Evolutionary conservation across 805 yeast species (phyloP), one percentile per base, ranked within the genome.

Genomic region (Ogataea salicorniae): DNA sequence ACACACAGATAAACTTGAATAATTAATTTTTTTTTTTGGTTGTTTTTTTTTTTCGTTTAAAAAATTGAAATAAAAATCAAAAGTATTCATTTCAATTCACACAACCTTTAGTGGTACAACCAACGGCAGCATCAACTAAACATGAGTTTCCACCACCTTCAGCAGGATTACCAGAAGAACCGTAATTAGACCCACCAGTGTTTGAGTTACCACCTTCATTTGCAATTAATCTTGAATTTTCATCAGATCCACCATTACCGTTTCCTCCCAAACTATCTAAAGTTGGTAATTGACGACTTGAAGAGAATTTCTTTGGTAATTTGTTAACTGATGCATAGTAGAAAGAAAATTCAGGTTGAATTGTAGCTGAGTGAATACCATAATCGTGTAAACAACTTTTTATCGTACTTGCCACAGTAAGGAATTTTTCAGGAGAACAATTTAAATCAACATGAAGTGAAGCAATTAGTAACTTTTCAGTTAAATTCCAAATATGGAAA

Each of bases 401-500:
- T 45, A 92, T 92, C 48, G 79, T 77, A 42, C 81, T 74, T 8
- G 95, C 95, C 43, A 87, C 76, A n/a, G 69, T 66, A 47, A 84
- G 67, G 63, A 89, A 94, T 23, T 78, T 73, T 47, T 76, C 79
- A n/a, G 89, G 85, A 11, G 77, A 71, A 14, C 77, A 68, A 45
- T 77, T 74, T 39, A 94, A 75, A 59, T 89, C 87, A 37, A 90
- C 85, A 64, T 92, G 99, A 50, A 94, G 74, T 1, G 96, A 84
- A 1, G 97, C 97, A 62, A 92, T 87, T 55, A 82, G 76, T 46
- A 87, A 77, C 51, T 83, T 84, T 68, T 92, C 99, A 43, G 91
- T 87, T 56, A 92, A 76, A 63, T 90, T 92, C 99, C 99, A 92
- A 49, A 92, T 83, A 67, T 92, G 99, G 74, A 92, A 83, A 68